Conservation (phyloP, 371 early-diverging fungal species). For the Syncephalastrum contaminatum region DNA sequence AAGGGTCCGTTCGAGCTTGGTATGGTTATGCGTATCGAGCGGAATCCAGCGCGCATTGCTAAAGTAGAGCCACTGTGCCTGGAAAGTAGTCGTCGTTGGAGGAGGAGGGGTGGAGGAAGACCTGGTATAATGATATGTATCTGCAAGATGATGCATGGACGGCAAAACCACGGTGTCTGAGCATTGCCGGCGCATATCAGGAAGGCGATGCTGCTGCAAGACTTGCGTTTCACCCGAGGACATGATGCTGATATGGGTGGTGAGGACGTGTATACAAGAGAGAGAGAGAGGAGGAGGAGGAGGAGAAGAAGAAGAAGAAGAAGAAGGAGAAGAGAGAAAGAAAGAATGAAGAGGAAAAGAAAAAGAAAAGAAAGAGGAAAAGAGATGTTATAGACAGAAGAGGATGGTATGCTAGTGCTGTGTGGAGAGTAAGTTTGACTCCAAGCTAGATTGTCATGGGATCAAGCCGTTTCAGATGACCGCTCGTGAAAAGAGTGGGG, state of each 20-base stretch:
- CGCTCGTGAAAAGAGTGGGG: constrained; percentile 6
- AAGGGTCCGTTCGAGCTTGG: constrained; percentile 20
- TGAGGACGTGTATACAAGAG: neutral
- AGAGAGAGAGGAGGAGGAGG: neutral
- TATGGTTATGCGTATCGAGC: constrained; percentile 19
- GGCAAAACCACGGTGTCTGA: too few species aligned
- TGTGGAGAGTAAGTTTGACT: too few species aligned
- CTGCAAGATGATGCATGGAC: too few species aligned
- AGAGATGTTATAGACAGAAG: neutral
- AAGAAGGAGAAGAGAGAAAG: neutral
- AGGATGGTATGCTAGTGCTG: neutral
- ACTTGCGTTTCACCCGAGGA: neutral
- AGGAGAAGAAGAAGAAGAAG: neutral
- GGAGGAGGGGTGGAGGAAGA: constrained; percentile 1
- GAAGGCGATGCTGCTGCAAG: too few species aligned
- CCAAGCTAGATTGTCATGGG: constrained; percentile 7
- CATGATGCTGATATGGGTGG: neutral
- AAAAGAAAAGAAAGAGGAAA: neutral
- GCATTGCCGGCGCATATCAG: too few species aligned
- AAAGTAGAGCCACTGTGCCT: constrained; percentile 28
- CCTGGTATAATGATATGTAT: neutral
- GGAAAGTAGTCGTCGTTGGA: constrained; percentile 8
- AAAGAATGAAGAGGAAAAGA: neutral
- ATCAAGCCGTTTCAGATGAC: constrained; percentile 13
- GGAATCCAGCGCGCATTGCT: constrained; percentile 25